Conservation (phyloP, 1,284 basidiomycete species). For the Microbotryum saponariae region DNA sequence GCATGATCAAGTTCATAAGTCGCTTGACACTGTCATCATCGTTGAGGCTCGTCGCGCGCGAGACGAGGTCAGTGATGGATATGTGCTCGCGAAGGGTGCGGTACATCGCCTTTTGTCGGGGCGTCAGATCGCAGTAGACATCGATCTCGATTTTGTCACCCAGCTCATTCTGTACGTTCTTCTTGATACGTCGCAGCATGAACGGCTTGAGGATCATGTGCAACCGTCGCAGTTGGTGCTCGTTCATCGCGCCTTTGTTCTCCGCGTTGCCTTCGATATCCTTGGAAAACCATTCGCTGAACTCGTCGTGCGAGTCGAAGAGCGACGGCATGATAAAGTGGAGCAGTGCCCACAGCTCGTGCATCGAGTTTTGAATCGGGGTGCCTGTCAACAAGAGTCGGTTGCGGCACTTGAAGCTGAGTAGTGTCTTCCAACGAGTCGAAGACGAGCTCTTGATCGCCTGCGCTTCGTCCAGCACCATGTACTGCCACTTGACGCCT, state of each 20-base stretch:
- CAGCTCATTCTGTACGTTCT: slow-evolving; percentile 99
- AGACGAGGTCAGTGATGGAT: slow-evolving; percentile 87
- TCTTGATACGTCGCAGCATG: slow-evolving; percentile 95
- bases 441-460: slow-evolving; percentile 99
- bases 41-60: slow-evolving; percentile 76
- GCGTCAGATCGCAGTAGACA: slow-evolving; percentile 87
- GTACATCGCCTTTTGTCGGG: slow-evolving; percentile 88
- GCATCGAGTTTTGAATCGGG: slow-evolving; percentile 99
- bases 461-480: slow-evolving; percentile 98
- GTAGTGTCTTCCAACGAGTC: slow-evolving; percentile 93
- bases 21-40: slow-evolving; percentile 83
- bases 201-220: slow-evolving; percentile 99
- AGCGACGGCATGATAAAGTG: slow-evolving; percentile 99
- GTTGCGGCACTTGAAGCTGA: slow-evolving; percentile 95
- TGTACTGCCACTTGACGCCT: slow-evolving; percentile 98
- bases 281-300: slow-evolving; percentile 99
- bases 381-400: slow-evolving; percentile 92
- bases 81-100: slow-evolving; percentile 83
- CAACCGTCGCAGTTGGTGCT: slow-evolving; percentile 86
- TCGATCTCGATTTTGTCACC: slow-evolving; percentile 99
- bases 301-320: slow-evolving; percentile 99
- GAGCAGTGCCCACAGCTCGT: slow-evolving; percentile 98
- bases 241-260: slow-evolving; percentile 85
- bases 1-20: slow-evolving; percentile 99
- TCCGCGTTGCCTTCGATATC: slow-evolving; percentile 83